Evolutionary conservation across 2,329 filamentous ascomycete species (phyloP), one percentile per base, ranked within the genome.

Genomic region (Ophiocordyceps australis): DNA sequence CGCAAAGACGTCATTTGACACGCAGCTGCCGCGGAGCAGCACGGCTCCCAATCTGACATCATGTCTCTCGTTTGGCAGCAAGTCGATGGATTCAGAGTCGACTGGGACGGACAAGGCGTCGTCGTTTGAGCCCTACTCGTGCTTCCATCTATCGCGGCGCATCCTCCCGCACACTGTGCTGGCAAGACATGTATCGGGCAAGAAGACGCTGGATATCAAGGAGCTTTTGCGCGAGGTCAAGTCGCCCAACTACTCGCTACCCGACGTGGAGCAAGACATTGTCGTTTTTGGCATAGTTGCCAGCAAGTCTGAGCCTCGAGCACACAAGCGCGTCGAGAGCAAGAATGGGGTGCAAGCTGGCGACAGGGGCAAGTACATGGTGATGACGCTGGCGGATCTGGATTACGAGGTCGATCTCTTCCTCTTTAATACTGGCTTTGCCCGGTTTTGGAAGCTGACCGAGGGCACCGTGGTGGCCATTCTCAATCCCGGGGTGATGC

Each of bases 381-480:
- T 86, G 2, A 57, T 98, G 33, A 80, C 71, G 3, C 60, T 98
- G 3, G 82, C 80, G 1, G 86, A 98, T 47, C 58, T 98, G 9
- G 76, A 82, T 39, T 93, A 74, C 70, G 82, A 93, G 38, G 50
- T 98, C 9, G 85, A 95, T 35, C 64, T 95, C 22, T 95, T 83
- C 39, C 66, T 98, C 10, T 98, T 98, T 50, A 79, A 80, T 39
- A 73, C 76, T 0, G 91, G 82, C 6, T 94, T 95, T 40, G 75
- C 80, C 11, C 73, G 79, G 28, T 98, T 89, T 55, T 95, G 86
- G 76, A 92, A 92, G 44, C 58, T 95, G n/a, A 74, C 74, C 0
- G 68, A 81, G 3, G 89, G 89, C n/a, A 94, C 85, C 0, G 65
- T 95, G 2, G 61, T 98, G 29, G 89, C 86, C 5, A 79, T 98